phyloP scores from a whole-genome alignment of 2,329 filamentous ascomycete genomes.

The Botrytis tulipae region DNA sequence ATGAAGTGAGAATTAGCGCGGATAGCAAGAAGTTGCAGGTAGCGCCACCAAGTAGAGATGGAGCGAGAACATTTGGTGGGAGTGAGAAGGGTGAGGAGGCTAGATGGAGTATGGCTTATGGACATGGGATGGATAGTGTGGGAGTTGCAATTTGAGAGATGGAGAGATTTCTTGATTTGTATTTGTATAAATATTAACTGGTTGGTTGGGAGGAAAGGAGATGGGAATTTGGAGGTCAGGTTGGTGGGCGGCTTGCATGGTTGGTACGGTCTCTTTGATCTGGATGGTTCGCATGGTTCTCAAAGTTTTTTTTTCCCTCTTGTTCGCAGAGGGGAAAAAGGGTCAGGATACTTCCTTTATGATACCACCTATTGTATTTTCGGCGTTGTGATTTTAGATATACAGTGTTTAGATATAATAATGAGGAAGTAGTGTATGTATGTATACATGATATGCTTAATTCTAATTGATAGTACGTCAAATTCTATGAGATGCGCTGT shows the following conservation, averaged over 20 bases:
- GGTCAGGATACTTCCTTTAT: constrained; percentile 6
- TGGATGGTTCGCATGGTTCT: neutral
- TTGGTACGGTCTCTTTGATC: neutral
- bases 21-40: constrained; percentile 14
- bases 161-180: neutral
- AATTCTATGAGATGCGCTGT: neutral
- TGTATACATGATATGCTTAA: neutral
- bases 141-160: constrained; percentile 46
- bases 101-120: constrained; percentile 30
- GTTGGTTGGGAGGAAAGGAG: neutral
- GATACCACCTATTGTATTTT: constrained; percentile 14
- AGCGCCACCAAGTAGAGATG: neutral
- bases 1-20: neutral
- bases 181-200: neutral
- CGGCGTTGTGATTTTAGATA: constrained; percentile 9
- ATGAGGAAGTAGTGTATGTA: neutral
- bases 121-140: constrained; percentile 41
- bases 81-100: constrained; percentile 43
- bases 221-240: neutral
- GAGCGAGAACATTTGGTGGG: constrained; percentile 28
- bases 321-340: neutral
- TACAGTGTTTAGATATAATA: neutral
- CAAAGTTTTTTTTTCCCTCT: neutral
- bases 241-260: neutral
- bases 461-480: neutral